Evolutionary conservation across 2,329 filamentous ascomycete genomes (phyloP).

Genomic region (Purpureocillium lavendulum): DNA sequence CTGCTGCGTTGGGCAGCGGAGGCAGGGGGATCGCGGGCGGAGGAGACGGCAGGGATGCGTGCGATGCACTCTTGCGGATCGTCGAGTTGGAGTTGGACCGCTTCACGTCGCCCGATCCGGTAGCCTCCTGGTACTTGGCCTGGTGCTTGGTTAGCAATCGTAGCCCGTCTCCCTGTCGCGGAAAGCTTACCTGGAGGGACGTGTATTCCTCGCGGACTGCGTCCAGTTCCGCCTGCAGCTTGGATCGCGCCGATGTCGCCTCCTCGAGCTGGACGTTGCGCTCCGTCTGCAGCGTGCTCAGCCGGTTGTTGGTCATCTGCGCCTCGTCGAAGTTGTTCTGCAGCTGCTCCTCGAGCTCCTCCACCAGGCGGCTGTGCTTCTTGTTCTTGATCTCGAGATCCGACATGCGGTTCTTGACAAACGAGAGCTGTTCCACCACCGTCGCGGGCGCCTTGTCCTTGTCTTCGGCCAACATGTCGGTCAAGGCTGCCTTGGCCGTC

Average conservation of each 20-base stretch:
- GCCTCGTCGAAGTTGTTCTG: conserved; percentile 93
- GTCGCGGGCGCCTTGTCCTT: conserved; percentile 33
- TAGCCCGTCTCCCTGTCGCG: not conserved
- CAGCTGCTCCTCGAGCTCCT: conserved; percentile 94
- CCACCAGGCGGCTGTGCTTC: conserved; percentile 85
- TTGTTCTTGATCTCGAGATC: conserved; percentile 64
- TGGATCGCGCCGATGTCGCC: conserved; percentile 54
- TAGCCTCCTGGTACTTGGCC: conserved; percentile 51
- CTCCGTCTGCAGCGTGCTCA: conserved; percentile 74
- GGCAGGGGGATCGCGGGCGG: conserved; percentile 94
- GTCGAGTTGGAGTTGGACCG: conserved; percentile 59
- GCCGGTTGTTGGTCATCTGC: conserved; percentile 72
- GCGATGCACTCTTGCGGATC: conserved; percentile 76
- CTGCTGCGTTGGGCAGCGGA: conserved; percentile 62
- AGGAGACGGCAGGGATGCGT: conserved; percentile 80
- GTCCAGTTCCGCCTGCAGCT: conserved; percentile 62
- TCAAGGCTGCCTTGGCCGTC: conserved; percentile 44
- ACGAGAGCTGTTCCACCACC: conserved; percentile 46
- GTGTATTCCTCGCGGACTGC: conserved; percentile 60
- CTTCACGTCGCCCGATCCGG: conserved; percentile 36
- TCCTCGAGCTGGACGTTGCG: conserved; percentile 71
- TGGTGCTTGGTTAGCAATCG: conserved; percentile 16
- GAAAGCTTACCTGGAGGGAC: conserved; percentile 62
- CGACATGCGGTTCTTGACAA: conserved; percentile 57
- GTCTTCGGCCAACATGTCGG: conserved; percentile 44